phyloP scores from a whole-genome alignment of 2,329 filamentous ascomycete species.

The Aureobasidium subglaciale region DNA sequence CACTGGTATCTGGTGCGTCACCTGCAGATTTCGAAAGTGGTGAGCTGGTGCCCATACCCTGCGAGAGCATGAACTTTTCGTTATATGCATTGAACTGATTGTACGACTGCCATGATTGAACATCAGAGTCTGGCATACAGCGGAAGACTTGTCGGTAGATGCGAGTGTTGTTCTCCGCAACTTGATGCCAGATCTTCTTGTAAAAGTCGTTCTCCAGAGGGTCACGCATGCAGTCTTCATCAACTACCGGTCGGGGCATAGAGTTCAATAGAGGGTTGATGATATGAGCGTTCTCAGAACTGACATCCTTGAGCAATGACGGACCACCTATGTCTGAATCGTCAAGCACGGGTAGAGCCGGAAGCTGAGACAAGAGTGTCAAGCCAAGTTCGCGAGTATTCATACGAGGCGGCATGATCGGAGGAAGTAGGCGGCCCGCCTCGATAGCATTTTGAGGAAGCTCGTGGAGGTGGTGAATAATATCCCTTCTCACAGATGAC shows the following conservation, averaged over 20 bases:
- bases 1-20: conserved; percentile 41
- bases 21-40: conserved; percentile 38
- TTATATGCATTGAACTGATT: conserved; percentile 73
- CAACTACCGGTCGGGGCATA: conserved; percentile 65
- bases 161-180: conserved; percentile 91
- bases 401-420: conserved; percentile 51
- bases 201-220: conserved; percentile 77
- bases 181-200: conserved; percentile 77
- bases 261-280: conserved; percentile 52
- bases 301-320: conserved; percentile 49
- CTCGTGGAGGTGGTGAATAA: not conserved
- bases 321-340: conserved; percentile 80
- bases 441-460: conserved; percentile 15
- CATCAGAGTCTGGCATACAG: conserved; percentile 94
- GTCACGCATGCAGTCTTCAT: conserved; percentile 91
- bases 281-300: conserved; percentile 39
- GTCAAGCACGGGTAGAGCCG: conserved; percentile 61
- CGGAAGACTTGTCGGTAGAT: conserved; percentile 90
- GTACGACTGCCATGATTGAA: conserved; percentile 89
- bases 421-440: conserved; percentile 40
- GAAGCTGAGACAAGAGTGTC: conserved; percentile 62
- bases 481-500: not conserved
- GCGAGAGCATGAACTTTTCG: conserved; percentile 64
- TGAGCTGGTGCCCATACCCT: conserved; percentile 49
- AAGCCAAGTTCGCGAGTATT: conserved; percentile 62